Conservation (phyloP, 768 basidiomycete species). For the Phanerodontia chrysosporium region DNA sequence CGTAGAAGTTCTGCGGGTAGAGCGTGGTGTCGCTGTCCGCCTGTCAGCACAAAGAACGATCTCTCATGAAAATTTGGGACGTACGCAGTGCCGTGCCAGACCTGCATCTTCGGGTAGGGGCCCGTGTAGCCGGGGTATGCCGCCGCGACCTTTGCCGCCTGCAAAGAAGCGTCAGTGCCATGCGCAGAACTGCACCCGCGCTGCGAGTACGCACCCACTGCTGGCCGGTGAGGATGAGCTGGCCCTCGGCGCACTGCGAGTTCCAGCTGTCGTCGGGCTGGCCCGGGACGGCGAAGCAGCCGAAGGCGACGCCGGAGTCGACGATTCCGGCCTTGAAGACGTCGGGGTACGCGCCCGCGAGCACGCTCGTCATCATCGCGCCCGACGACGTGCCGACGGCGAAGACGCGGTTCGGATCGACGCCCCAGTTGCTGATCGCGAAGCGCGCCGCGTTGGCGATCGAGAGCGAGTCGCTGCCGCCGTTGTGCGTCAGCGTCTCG, state of each 20-base stretch:
- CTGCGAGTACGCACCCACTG: constrained; percentile 33
- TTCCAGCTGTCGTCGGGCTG: constrained; percentile 37
- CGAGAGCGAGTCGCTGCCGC: constrained; percentile 50
- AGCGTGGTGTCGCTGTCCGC: constrained; percentile 43
- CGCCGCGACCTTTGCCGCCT: neutral
- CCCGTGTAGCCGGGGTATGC: constrained; percentile 2
- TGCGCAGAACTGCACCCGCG: too few relatives aligned
- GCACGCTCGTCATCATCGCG: constrained; percentile 58
- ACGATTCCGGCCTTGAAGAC: constrained; percentile 45
- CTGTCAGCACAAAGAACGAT: neutral
- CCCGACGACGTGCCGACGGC: constrained; percentile 52
- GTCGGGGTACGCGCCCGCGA: constrained; percentile 51
- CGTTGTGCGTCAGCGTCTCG: constrained; percentile 52
- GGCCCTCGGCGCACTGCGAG: constrained; percentile 40
- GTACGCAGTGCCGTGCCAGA: constrained; percentile 5
- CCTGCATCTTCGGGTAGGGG: neutral
- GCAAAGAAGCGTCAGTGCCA: neutral
- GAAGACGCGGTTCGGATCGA: constrained; percentile 43
- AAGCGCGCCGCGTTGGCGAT: constrained; percentile 45
- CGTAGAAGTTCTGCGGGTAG: constrained; percentile 44
- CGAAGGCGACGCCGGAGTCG: constrained; percentile 51
- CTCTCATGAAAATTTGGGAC: too few relatives aligned
- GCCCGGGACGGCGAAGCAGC: constrained; percentile 43
- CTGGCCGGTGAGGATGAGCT: constrained; percentile 39
- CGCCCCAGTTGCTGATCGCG: constrained; percentile 44